Evolutionary conservation across 768 basidiomycete species (phyloP).

Genomic region (Auricularia auricula-judae): DNA sequence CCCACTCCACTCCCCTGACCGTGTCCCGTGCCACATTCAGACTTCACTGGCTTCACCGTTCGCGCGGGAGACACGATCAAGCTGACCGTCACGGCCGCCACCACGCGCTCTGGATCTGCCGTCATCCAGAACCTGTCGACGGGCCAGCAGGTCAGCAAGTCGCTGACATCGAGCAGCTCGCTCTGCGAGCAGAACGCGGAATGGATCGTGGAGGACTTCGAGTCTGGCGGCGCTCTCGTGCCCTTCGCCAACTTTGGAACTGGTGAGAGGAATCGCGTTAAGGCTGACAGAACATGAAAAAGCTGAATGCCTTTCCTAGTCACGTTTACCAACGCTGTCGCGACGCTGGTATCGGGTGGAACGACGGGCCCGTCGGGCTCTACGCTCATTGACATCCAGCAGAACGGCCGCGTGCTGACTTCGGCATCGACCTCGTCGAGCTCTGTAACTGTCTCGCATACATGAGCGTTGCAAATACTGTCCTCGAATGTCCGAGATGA

Average conservation of each 20-base stretch:
- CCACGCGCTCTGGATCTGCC: constrained; percentile 16
- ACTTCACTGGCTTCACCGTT: constrained; percentile 22
- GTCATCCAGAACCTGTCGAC: constrained; percentile 18
- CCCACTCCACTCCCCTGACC: neutral
- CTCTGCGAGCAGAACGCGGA: constrained; percentile 27
- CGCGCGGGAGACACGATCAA: constrained; percentile 19
- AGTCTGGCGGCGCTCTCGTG: constrained; percentile 19
- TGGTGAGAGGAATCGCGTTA: neutral
- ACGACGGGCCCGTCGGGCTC: constrained; percentile 17
- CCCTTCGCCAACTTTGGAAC: constrained; percentile 4
- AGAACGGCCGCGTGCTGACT: constrained; percentile 21
- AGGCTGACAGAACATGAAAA: no score
- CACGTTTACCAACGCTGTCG: constrained; percentile 23
- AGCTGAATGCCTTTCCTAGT: neutral
- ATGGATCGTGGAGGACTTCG: constrained; percentile 28
- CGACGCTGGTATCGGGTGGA: constrained; percentile 16
- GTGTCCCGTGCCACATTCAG: constrained; percentile 1
- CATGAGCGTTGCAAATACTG: neutral
- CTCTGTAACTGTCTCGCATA: constrained; percentile 18
- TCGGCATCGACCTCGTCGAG: constrained; percentile 14
- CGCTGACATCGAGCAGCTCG: constrained; percentile 18
- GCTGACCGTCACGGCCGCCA: constrained; percentile 19
- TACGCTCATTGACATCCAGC: constrained; percentile 27
- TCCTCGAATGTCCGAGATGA: neutral
- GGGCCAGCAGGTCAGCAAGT: constrained; percentile 18